Evolutionary conservation across 805 yeast genomes (phyloP), one percentile per base, ranked within the genome.

Genomic region (Cyberlindnera amylophila): DNA sequence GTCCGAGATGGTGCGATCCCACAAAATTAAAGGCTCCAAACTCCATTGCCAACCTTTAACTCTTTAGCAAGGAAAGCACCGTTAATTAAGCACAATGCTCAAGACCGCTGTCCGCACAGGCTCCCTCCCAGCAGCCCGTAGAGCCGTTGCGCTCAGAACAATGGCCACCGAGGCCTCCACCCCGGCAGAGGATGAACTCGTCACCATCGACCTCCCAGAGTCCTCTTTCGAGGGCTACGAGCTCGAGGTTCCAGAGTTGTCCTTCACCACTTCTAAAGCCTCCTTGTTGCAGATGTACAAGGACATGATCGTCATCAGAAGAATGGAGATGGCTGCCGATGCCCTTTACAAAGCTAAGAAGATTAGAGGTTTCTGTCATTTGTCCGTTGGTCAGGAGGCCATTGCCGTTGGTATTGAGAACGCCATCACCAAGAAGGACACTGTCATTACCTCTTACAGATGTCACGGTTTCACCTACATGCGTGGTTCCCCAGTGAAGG

Each of bases 251-350:
- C 96, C 96, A 41, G 75, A 75, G 38, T 71, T 85, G 59, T 67
- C 72, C 40, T 83, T 85, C 64, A 82, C 82, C 67, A 84, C 96
- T 44, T 81, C 86, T 58, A 89, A 88, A 76, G 75, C 77, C 39
- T 76, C 82, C 43, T 69, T 93, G 57, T 72, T 93, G 60, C 81
- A 89, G 63, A 88, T 93, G 96, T 93, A 90, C 80, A 86, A 88
- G 72, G 96, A 91, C 65, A 90, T 93, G 98, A 80, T 84, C 54
- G 70, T 83, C 54, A 81, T 91, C 64, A 82, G 96, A 77, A 86
- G 99, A 71, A 82, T 93, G 93, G 99, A 93, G 74, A 91, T 93
- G 96, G 95, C 96, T 32, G 81, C 98, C 49, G 99, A 93, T 66
- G 98, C 97, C 26, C 74, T 93, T 52, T 93, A 93, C 77, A 93